These are phyloP conservation scores for Malus hybrid DNA, from an alignment of 331 rosid species.

Conservation along the genomic window DNA sequence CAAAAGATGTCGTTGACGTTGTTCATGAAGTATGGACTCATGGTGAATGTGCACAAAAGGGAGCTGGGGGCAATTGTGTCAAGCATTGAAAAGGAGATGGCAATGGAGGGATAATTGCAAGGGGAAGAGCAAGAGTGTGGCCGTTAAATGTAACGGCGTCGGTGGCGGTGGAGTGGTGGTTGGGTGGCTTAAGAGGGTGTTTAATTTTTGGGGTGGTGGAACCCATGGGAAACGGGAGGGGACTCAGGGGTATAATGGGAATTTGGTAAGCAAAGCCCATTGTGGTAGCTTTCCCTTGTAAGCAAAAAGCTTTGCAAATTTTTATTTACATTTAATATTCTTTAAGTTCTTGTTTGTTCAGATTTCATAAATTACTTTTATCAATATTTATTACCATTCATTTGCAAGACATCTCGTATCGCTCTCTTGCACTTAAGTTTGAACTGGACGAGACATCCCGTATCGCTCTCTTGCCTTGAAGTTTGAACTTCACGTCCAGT, in stretches of 20 bases:
- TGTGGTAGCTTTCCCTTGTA: background rate
- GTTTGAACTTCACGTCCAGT: too few relatives aligned
- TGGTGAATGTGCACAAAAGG: conserved; percentile 50
- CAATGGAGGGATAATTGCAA: conserved; percentile 7
- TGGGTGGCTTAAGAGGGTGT: conserved; percentile 29
- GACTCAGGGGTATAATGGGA: too few relatives aligned
- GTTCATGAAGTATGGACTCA: conserved; percentile 90
- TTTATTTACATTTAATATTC: conserved; percentile 1
- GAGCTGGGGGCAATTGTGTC: conserved; percentile 42
- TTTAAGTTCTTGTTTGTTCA: conserved; percentile 14
- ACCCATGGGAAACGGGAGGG: background rate
- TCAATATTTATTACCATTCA: too few relatives aligned
- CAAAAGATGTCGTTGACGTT: conserved; percentile 86
- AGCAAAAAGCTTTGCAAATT: background rate
- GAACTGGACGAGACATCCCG: too few relatives aligned
- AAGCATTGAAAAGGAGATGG: conserved; percentile 21
- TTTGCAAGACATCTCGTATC: too few relatives aligned
- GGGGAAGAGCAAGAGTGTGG: conserved; percentile 9
- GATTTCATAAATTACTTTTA: background rate
- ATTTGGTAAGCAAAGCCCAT: too few relatives aligned
- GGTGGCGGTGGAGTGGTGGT: conserved; percentile 1
- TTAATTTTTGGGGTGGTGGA: background rate
- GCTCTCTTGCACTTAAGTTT: too few relatives aligned
- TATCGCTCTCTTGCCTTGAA: too few relatives aligned
- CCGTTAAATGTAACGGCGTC: conserved; percentile 12